These are phyloP conservation scores for Chalciporus sphaerocephalus DNA, from an alignment of 768 basidiomycete species.

Conservation along the genomic window DNA sequence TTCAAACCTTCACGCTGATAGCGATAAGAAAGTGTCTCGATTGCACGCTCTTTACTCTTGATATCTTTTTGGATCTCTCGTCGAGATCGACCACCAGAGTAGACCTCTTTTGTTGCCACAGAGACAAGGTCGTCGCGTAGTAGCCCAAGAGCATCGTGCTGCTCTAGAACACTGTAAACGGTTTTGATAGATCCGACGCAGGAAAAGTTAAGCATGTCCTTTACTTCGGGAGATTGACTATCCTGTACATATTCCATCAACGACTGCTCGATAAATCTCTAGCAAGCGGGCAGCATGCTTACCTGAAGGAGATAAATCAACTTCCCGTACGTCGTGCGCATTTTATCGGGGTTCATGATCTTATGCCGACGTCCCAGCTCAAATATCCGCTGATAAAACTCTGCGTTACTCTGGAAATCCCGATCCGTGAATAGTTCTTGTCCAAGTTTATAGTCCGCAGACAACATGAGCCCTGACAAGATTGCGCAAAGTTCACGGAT, in stretches of 20 bases:
- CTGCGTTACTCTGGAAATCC: conserved; percentile 74
- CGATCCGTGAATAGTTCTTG: conserved; percentile 80
- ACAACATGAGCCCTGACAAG: conserved; percentile 76
- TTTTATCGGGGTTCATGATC: conserved; percentile 91
- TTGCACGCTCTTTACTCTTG: conserved; percentile 78
- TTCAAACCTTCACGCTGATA: conserved; percentile 56
- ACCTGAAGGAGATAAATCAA: conserved; percentile 81
- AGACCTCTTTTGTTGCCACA: conserved; percentile 78
- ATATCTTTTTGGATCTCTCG: conserved; percentile 84
- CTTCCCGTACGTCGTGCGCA: conserved; percentile 86
- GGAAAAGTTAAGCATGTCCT: conserved; percentile 73
- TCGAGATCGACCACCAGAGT: conserved; percentile 62
- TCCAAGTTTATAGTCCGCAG: conserved; percentile 85
- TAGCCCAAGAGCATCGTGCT: conserved; percentile 57
- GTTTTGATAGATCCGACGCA: conserved; percentile 77
- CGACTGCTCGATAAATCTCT: not conserved
- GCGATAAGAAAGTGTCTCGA: conserved; percentile 64
- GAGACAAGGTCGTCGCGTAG: conserved; percentile 75
- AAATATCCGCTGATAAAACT: conserved; percentile 76
- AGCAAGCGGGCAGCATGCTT: conserved; percentile 15
- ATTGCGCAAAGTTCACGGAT: conserved; percentile 86
- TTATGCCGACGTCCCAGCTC: conserved; percentile 83
- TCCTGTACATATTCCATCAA: conserved; percentile 45
- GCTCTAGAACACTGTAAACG: conserved; percentile 64
- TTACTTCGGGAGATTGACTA: conserved; percentile 79